Evolutionary conservation across 306 rosid genomes (phyloP).

Genomic region (Dalbergia cochinchinensis): DNA sequence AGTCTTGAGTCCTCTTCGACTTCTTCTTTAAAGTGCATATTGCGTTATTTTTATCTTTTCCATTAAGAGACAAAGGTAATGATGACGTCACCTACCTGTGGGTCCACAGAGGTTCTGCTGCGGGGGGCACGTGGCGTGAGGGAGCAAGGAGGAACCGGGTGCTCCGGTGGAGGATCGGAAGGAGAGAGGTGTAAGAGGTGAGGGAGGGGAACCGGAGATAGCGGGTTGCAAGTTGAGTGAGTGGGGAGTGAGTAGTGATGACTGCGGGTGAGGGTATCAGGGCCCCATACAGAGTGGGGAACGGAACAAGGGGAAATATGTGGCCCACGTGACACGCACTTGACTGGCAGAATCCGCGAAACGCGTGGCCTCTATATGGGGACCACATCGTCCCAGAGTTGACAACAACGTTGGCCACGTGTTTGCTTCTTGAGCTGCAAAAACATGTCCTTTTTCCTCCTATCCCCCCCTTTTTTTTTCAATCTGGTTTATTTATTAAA

Average conservation of each 20-base stretch:
- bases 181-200: background rate
- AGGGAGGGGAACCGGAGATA: slow-evolving; percentile 29
- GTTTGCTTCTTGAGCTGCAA: slow-evolving; percentile 36
- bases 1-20: slow-evolving; percentile 1
- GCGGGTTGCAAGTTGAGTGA: slow-evolving; percentile 48
- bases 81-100: slow-evolving; percentile 58
- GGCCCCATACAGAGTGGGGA: slow-evolving; percentile 9
- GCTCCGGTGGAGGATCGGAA: background rate
- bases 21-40: slow-evolving; percentile 26
- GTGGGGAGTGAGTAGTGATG: slow-evolving; percentile 7
- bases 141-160: slow-evolving; percentile 29
- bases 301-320: slow-evolving; percentile 41
- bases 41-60: slow-evolving; percentile 37
- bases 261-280: slow-evolving; percentile 47
- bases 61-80: slow-evolving; percentile 33
- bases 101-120: slow-evolving; percentile 32
- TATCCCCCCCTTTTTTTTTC: too few relatives aligned
- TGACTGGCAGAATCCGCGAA: slow-evolving; percentile 53
- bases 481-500: background rate
- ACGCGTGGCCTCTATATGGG: slow-evolving; percentile 74
- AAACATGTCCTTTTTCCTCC: background rate
- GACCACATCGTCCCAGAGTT: slow-evolving; percentile 49
- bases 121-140: slow-evolving; percentile 54
- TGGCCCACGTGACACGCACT: slow-evolving; percentile 78
- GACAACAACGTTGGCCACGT: slow-evolving; percentile 62